These are phyloP conservation scores for Suillus ampliporus DNA, from an alignment of 768 basidiomycete species.

Conservation along the genomic window DNA sequence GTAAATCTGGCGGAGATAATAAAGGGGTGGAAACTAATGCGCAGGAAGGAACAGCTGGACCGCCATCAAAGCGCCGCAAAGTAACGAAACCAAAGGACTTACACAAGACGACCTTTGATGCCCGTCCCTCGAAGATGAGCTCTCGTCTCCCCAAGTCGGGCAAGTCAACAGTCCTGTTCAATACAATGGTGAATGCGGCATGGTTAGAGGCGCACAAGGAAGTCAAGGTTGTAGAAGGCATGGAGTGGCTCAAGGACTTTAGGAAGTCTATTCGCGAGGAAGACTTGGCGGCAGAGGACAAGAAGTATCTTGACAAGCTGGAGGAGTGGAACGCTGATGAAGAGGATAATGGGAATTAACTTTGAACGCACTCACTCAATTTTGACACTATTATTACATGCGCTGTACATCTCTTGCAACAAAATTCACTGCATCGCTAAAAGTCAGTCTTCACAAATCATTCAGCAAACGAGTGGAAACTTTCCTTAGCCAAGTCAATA, in stretches of 20 bases:
- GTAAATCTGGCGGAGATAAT: no score
- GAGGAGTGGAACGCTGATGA: neutral
- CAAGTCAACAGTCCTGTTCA: neutral
- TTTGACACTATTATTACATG: no score
- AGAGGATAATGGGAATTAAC: neutral
- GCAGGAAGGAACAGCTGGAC: no score
- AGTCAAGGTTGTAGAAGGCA: neutral
- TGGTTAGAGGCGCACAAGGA: neutral
- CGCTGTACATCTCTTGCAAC: no score
- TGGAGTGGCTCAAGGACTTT: slow-evolving; percentile 3
- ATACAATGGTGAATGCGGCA: neutral
- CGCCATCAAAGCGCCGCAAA: no score
- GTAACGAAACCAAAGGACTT: neutral
- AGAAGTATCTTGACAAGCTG: slow-evolving; percentile 4
- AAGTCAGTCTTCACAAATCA: no score
- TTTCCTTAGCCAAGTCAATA: slow-evolving; percentile 9
- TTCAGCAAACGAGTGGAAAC: no score
- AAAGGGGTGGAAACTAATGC: no score
- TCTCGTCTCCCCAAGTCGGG: neutral
- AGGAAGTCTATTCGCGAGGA: neutral
- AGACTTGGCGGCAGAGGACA: slow-evolving; percentile 2
- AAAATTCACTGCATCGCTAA: no score
- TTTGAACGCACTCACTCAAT: no score
- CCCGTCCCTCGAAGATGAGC: slow-evolving; percentile 4
- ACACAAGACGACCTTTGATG: neutral